phyloP scores from a whole-genome alignment of 371 early-diverging fungal species.

The Saksenaea vasiformis region DNA sequence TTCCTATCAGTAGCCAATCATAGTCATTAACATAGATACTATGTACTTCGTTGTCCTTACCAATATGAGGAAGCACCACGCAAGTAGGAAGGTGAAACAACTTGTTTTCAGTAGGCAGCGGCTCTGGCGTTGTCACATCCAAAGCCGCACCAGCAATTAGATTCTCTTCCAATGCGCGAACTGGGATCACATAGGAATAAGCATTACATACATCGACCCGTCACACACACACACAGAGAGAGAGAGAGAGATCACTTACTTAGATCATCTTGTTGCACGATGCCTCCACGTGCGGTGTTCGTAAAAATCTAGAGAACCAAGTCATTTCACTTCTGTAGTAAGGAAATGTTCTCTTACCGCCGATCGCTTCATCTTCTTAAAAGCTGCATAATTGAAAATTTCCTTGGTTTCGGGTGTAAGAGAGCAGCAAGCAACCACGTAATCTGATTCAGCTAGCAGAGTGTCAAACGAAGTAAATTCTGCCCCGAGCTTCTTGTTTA shows the following conservation, averaged over 20 bases:
- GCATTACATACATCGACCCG: not conserved
- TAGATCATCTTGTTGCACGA: constrained; percentile 78
- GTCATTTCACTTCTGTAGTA: not conserved
- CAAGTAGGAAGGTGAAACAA: constrained; percentile 66
- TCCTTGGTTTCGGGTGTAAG: constrained; percentile 69
- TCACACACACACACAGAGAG: not conserved
- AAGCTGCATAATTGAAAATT: constrained; percentile 68
- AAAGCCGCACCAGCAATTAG: constrained; percentile 73
- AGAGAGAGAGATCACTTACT: constrained; percentile 16
- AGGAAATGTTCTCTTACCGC: constrained; percentile 42
- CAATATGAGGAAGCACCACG: constrained; percentile 74
- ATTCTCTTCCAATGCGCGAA: constrained; percentile 66
- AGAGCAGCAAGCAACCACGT: constrained; percentile 75
- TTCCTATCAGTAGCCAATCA: constrained; percentile 42
- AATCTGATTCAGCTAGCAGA: constrained; percentile 68
- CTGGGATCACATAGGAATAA: constrained; percentile 12
- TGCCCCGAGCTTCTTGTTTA: constrained; percentile 24
- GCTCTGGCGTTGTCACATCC: constrained; percentile 91
- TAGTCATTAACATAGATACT: not conserved
- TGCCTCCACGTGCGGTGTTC: constrained; percentile 81
- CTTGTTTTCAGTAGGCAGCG: constrained; percentile 64
- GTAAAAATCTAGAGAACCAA: constrained; percentile 60
- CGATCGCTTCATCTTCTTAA: constrained; percentile 69
- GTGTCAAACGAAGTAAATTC: constrained; percentile 49
- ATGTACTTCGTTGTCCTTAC: constrained; percentile 33